These are phyloP conservation scores for Rostrohypoxylon terebratum DNA, from an alignment of 495 filamentous ascomycete genomes.

Conservation along the genomic window DNA sequence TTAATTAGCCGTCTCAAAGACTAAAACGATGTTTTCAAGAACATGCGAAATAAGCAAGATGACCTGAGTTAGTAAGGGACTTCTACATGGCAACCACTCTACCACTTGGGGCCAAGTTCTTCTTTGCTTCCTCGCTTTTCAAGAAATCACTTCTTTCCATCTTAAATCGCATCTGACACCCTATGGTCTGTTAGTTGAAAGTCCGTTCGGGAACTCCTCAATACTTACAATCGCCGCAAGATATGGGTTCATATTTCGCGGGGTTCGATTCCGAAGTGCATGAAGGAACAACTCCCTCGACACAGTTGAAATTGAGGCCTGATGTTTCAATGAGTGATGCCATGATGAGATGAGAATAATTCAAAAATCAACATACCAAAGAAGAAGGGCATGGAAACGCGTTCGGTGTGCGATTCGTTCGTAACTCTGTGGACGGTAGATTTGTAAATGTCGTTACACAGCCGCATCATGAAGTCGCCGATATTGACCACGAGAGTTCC, in stretches of 20 bases:
- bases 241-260: conserved; percentile 67
- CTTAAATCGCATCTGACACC: conserved; percentile 56
- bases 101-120: conserved; percentile 51
- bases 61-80: not conserved
- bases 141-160: conserved; percentile 50
- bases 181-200: conserved; percentile 37
- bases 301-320: conserved; percentile 63
- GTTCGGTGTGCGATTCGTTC: conserved; percentile 58
- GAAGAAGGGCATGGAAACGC: conserved; percentile 73
- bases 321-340: conserved; percentile 11
- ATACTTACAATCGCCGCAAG: conserved; percentile 59
- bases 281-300: conserved; percentile 62
- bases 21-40: not conserved
- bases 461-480: conserved; percentile 71
- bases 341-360: not conserved
- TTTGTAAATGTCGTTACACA: conserved; percentile 70
- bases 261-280: conserved; percentile 66
- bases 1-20: conserved; percentile 33
- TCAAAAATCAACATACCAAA: conserved; percentile 50
- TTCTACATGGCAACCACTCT: conserved; percentile 46
- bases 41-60: conserved; percentile 3
- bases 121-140: conserved; percentile 44
- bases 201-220: not conserved
- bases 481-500: conserved; percentile 74
- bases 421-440: conserved; percentile 70